phyloP scores from a whole-genome alignment of 2,329 filamentous ascomycete species.

The Cladophialophora exuberans region DNA sequence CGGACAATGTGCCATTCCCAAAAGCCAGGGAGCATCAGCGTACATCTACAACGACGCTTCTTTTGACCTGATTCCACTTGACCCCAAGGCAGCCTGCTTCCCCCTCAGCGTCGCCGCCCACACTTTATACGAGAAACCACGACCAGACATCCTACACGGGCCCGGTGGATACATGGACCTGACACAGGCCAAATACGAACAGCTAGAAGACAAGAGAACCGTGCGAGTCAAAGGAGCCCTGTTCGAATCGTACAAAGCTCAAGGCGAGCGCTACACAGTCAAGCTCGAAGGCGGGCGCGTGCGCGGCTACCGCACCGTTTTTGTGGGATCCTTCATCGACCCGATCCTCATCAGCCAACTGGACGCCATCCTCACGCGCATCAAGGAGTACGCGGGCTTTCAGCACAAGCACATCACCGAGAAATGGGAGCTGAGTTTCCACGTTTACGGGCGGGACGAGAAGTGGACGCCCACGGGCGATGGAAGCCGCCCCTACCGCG shows the following conservation, averaged over 20 bases:
- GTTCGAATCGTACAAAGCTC: constrained; percentile 53
- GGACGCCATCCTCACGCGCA: constrained; percentile 39
- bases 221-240: constrained; percentile 44
- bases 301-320: constrained; percentile 50
- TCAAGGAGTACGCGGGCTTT: constrained; percentile 37
- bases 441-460: constrained; percentile 50
- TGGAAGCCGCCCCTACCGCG: neutral
- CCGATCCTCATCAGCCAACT: constrained; percentile 51
- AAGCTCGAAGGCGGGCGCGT: constrained; percentile 54
- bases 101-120: constrained; percentile 57
- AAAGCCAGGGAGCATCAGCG: constrained; percentile 47
- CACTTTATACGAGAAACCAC: constrained; percentile 58
- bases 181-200: constrained; percentile 46
- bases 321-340: constrained; percentile 52
- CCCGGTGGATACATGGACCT: constrained; percentile 56
- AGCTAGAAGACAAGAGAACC: constrained; percentile 41
- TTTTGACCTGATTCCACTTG: constrained; percentile 54
- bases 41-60: constrained; percentile 46
- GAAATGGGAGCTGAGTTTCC: constrained; percentile 48
- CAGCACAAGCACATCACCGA: constrained; percentile 25
- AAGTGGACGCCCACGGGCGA: constrained; percentile 31
- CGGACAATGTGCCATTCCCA: constrained; percentile 51
- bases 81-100: constrained; percentile 48
- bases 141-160: constrained; percentile 56
- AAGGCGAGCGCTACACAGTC: constrained; percentile 44